A percentile compares a stretch with the other conserved stretches of the same genome.
These are phyloP conservation scores for Hymenoscyphus infarciens DNA, from an alignment of 2,329 filamentous ascomycete genomes.

Conservation along the genomic window DNA sequence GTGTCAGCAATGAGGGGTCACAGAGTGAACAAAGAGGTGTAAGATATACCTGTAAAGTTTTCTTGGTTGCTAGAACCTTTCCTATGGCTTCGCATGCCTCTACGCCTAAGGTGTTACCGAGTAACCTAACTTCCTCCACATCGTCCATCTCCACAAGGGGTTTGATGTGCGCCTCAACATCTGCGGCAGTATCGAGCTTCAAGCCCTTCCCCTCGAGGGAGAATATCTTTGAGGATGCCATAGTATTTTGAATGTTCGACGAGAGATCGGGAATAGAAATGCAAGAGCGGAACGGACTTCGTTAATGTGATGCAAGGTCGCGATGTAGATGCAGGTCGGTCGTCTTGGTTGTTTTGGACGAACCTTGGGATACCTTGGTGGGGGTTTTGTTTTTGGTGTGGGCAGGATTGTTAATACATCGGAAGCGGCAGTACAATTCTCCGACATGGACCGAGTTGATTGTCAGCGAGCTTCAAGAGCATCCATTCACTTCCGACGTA, in stretches of 20 bases:
- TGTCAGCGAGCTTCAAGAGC: constrained; percentile 14
- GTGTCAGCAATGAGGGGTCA: constrained; percentile 13
- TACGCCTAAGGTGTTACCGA: constrained; percentile 90
- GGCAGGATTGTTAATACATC: background rate
- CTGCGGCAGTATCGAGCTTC: constrained; percentile 84
- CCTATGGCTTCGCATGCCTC: constrained; percentile 83
- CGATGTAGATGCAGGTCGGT: constrained; percentile 1
- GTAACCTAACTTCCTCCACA: constrained; percentile 79
- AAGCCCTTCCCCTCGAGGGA: constrained; percentile 88
- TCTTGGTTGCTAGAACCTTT: constrained; percentile 79
- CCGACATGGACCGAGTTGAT: background rate
- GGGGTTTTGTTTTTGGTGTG: constrained; percentile 8
- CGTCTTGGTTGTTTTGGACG: background rate
- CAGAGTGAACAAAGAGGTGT: background rate
- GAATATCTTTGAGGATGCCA: constrained; percentile 61
- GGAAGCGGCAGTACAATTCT: constrained; percentile 5
- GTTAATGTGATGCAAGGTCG: background rate
- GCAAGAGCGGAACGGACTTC: background rate
- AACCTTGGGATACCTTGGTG: constrained; percentile 14
- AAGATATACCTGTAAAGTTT: constrained; percentile 63
- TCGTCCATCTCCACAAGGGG: constrained; percentile 67
- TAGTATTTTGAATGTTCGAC: constrained; percentile 42
- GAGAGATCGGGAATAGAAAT: constrained; percentile 5
- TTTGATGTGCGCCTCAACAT: constrained; percentile 81
- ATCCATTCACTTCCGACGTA: background rate